These are phyloP conservation scores for Arthrocladium fulminans DNA, from an alignment of 2,329 filamentous ascomycete species.

Conservation along the genomic window DNA sequence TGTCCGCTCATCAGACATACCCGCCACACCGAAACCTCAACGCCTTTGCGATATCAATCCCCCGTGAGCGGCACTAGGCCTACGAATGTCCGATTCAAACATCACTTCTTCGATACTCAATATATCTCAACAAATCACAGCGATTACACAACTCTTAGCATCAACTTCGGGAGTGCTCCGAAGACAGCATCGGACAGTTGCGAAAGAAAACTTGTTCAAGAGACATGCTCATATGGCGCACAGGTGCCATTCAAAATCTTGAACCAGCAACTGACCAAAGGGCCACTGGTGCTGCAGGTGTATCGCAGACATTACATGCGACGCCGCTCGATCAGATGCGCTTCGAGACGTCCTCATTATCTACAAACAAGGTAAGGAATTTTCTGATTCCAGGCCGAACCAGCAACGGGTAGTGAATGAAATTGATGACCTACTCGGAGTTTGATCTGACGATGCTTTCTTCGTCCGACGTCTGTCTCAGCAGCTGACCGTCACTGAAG, in stretches of 20 bases:
- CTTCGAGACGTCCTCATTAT: slow-evolving; percentile 48
- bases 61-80: no score
- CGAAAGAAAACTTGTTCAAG: slow-evolving; percentile 40
- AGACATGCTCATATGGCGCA: slow-evolving; percentile 30
- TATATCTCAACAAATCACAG: slow-evolving; percentile 37
- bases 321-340: slow-evolving; percentile 41
- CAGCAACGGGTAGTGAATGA: slow-evolving; percentile 54
- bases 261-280: slow-evolving; percentile 49
- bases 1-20: slow-evolving; percentile 16
- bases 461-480: slow-evolving; percentile 54
- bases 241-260: slow-evolving; percentile 42
- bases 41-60: slow-evolving; percentile 52
- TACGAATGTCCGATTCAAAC: slow-evolving; percentile 55
- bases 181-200: slow-evolving; percentile 46
- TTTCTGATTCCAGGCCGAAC: slow-evolving; percentile 47
- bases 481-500: slow-evolving; percentile 44
- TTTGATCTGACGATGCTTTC: slow-evolving; percentile 34
- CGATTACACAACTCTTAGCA: slow-evolving; percentile 32
- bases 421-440: slow-evolving; percentile 50
- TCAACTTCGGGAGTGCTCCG: slow-evolving; percentile 52
- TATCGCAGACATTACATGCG: slow-evolving; percentile 52
- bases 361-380: slow-evolving; percentile 48
- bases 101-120: slow-evolving; percentile 52
- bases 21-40: slow-evolving; percentile 55
- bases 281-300: slow-evolving; percentile 53